These are phyloP conservation scores for Fusarium hainanense DNA, from an alignment of 2,329 filamentous ascomycete species.

Conservation along the genomic window DNA sequence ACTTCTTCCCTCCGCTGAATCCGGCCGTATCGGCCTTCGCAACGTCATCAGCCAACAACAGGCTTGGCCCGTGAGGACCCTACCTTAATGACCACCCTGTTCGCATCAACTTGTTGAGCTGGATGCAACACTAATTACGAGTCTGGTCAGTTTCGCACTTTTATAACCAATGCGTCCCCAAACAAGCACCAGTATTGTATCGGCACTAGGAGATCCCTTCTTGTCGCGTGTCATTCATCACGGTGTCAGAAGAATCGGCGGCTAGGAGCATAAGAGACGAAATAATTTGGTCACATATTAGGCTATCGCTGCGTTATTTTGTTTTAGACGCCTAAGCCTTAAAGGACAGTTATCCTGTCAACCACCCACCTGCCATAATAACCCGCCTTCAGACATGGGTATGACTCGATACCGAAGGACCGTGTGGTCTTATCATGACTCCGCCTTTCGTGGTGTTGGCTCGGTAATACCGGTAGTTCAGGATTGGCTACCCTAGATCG, in stretches of 20 bases:
- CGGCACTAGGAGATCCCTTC: not conserved
- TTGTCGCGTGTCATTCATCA: not conserved
- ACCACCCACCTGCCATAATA: not conserved
- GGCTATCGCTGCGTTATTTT: no score
- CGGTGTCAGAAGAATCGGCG: no score
- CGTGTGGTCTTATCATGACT: conserved; percentile 33
- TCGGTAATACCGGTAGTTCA: not conserved
- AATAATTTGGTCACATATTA: no score
- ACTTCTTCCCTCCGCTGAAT: conserved; percentile 32
- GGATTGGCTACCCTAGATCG: not conserved
- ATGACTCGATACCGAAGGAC: conserved; percentile 10
- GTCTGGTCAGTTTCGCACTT: conserved; percentile 8
- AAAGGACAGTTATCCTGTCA: not conserved
- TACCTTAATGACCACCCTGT: conserved; percentile 22
- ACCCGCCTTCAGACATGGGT: not conserved
- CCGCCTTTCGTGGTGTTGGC: conserved; percentile 26
- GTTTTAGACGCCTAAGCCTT: no score
- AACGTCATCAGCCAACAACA: conserved; percentile 43
- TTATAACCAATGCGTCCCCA: not conserved
- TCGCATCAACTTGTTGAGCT: conserved; percentile 22
- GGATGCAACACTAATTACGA: conserved; percentile 8
- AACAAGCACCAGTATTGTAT: not conserved
- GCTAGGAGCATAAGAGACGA: no score
- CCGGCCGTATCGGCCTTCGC: conserved; percentile 20
- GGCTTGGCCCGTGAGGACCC: conserved; percentile 31